Evolutionary conservation across 129 eudicot species (phyloP).

Genomic region (Chrysanthemum makinoi): DNA sequence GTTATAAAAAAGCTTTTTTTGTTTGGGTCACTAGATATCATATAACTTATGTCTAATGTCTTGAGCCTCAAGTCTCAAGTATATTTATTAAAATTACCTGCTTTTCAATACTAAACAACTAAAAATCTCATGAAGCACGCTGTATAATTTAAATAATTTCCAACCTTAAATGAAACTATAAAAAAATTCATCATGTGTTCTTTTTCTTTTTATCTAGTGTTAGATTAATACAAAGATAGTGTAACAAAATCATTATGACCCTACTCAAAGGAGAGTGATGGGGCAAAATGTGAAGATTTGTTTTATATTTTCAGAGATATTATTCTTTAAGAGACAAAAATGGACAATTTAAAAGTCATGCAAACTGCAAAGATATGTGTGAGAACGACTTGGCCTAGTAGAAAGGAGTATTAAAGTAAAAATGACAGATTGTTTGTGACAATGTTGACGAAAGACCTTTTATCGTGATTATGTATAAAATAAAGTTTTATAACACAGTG

Average conservation of each 20-base stretch:
- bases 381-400: neutral
- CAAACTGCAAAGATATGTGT: conserved; percentile 1
- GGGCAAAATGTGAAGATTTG: conserved; percentile 8
- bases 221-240: neutral
- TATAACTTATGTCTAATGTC: too few relatives aligned
- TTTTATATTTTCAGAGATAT: conserved; percentile 1
- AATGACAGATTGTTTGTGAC: neutral
- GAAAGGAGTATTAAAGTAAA: neutral
- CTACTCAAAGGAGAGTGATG: conserved; percentile 27
- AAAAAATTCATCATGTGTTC: neutral
- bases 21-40: too few relatives aligned
- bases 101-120: too few relatives aligned
- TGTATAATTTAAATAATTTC: too few relatives aligned
- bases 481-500: too few relatives aligned
- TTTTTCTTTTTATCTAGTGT: neutral
- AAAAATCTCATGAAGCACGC: too few relatives aligned
- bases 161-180: neutral
- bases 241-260: conserved; percentile 11
- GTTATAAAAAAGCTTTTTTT: too few relatives aligned
- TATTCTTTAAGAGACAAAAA: conserved; percentile 18
- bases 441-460: neutral
- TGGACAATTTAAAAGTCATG: conserved; percentile 22
- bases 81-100: too few relatives aligned
- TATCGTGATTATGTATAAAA: too few relatives aligned
- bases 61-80: too few relatives aligned